Evolutionary conservation across 177 flowering plant species (phyloP).

Genomic region (Vitis hybrid): DNA sequence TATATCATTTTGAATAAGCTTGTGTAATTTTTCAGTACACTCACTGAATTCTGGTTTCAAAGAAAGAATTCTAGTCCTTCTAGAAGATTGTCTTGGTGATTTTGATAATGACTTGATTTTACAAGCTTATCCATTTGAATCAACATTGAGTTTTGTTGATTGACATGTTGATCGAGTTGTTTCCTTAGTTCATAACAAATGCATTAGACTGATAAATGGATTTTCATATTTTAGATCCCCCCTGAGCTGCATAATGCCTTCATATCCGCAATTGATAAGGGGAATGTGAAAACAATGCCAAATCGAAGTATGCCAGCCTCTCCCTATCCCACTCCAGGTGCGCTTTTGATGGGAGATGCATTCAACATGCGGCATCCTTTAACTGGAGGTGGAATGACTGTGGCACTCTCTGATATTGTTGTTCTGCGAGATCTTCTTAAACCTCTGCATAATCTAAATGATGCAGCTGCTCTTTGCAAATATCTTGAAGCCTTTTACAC

Average conservation of each 20-base stretch:
- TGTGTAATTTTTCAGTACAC: neutral
- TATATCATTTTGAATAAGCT: too few relatives aligned
- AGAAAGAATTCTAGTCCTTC: neutral
- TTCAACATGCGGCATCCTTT: constrained; percentile 28
- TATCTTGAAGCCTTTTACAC: constrained; percentile 23
- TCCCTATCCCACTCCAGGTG: constrained; percentile 23
- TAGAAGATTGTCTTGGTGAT: too few relatives aligned
- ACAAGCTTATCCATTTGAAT: too few relatives aligned
- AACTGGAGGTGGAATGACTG: constrained; percentile 28
- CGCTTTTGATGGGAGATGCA: constrained; percentile 27
- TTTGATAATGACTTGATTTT: too few relatives aligned
- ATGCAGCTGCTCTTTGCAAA: constrained; percentile 8
- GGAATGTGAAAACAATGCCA: constrained; percentile 19
- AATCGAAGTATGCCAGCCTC: constrained; percentile 23
- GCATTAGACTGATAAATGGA: neutral
- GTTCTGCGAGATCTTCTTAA: constrained; percentile 21
- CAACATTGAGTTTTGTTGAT: too few relatives aligned
- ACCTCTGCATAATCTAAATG: constrained; percentile 11
- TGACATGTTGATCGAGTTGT: neutral
- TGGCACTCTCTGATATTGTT: constrained; percentile 21
- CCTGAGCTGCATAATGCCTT: constrained; percentile 12
- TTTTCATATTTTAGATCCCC: constrained; percentile 12
- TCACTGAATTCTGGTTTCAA: neutral
- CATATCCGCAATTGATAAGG: constrained; percentile 16
- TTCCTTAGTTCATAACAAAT: neutral